Evolutionary conservation across 257 asterid genomes (phyloP), one percentile per base, ranked within the genome.

Genomic region (Rubia yunnanensis): DNA sequence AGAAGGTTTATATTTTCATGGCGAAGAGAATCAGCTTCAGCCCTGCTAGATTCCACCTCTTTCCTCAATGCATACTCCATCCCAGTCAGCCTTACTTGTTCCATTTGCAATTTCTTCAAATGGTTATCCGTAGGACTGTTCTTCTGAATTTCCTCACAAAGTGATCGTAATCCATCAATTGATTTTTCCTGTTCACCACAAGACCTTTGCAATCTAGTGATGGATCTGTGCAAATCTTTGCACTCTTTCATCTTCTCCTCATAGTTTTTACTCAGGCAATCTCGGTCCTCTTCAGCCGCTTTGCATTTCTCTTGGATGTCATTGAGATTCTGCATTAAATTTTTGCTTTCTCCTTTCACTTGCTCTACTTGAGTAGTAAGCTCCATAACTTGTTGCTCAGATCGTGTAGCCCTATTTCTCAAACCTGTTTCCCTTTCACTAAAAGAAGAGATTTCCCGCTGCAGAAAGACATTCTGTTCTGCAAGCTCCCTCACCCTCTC

Each of bases 401-500:
- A 77, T 79, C 63, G 62, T 3, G 84, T 62, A 60, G 79, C 74
- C 75, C 73, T 81, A 73, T 73, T 77, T 70, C 72, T 80, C 63
- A 73, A 73, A 38, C 81, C 85, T 35, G 74, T 69, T 69, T 88
- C 98, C 75, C 71, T 84, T 74, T 91, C 99, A 49, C 80, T 71
- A 50, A 80, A 82, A 46, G 96, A 82, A 62, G 85, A 85, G 70
- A 88, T 84, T 78, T 94, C 98, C 75, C 88, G 82, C 80, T 94
- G 98, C 64, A 94, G 95, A 67, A 76, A 74, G 60, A 94, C 99
- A 74, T 94, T 94, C 78, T 86, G 99, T 77, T 94, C 99, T 50
- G 98, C 99, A 31, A 94, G 84, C 73, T 94, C 95, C 70, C 96
- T 79, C 60, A 88, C 89, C 85, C 98, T 85, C 73, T 94, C 99